Evolutionary conservation across 164 flowering plant species (phyloP).

Genomic region (Vitis labrusca): DNA sequence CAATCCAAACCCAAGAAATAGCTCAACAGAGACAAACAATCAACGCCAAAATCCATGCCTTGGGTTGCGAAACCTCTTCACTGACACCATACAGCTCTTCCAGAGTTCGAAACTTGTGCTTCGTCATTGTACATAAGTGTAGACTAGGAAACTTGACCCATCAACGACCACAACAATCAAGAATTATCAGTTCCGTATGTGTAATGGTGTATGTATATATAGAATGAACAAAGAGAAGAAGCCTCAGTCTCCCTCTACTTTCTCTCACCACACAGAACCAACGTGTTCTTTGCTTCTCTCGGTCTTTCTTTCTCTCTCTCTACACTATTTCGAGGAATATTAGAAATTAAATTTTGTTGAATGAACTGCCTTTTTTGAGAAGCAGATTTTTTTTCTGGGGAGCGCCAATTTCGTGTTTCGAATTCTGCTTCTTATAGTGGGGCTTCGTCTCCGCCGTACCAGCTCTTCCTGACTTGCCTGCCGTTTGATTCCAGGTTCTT

Average conservation of each 20-base stretch:
- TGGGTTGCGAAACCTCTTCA: neutral
- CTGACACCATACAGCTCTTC: conserved; percentile 1
- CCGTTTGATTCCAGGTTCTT: neutral
- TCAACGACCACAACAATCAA: neutral
- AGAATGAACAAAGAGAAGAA: neutral
- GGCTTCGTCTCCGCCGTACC: neutral
- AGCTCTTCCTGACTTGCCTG: neutral
- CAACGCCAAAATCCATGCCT: neutral
- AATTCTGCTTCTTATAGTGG: neutral
- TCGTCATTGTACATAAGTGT: neutral
- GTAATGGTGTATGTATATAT: too few species aligned
- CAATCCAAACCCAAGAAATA: neutral
- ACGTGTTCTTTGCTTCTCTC: conserved; percentile 1
- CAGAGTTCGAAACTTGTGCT: neutral
- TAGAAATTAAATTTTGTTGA: neutral
- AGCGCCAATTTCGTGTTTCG: neutral
- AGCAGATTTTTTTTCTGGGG: neutral
- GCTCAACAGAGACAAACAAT: neutral
- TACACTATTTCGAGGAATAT: neutral
- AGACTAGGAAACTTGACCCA: neutral
- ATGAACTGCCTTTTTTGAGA: neutral
- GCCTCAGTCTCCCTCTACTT: neutral
- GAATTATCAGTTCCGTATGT: neutral
- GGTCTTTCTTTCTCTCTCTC: neutral
- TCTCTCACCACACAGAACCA: neutral